Base-by-base conservation (phyloP, 2,329 filamentous ascomycete genomes). In the Cytospora paraplurivora region DNA sequence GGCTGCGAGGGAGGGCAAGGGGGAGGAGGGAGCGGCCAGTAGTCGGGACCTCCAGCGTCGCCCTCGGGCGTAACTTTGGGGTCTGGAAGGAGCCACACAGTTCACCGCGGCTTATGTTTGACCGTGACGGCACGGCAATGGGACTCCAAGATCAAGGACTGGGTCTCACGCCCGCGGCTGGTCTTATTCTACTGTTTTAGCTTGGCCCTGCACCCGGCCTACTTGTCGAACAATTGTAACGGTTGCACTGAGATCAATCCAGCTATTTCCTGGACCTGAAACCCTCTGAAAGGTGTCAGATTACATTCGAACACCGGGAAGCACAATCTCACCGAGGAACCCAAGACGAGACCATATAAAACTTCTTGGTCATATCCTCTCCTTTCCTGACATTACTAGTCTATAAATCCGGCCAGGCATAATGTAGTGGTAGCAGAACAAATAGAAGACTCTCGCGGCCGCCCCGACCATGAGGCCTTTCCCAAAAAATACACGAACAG, bases 311-410 rank as follows among this genome's bases (percentile, higher is more conserved):
- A 47, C n/a, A 21, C 6, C 44, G 21, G n/a, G n/a, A 47, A 11
- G 21, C 8, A 11, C n/a, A 4, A 11, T 12, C 44, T 21, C 41
- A 44, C 41, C 12, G 6, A 44, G 41, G 13, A 44, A n/a, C 6
- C 17, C 17, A 21, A 12, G 15, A 33, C 15, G 15, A 51, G 15
- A n/a, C 12, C 2, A 35, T 33, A 3, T 19, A 32, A n/a, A 12
- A 2, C 21, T 4, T 15, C 4, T 33, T 51, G 7, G 27, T 55
- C 34, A 65, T 44, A 59, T 55, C 38, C n/a, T 58, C 21, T 54
- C 38, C 56, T 57, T 59, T 57, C 15, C 52, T 63, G 52, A 38
- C 41, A 63, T 65, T 63, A 54, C 51, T 49, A 60, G 32, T 65
- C 60, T 65, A 65, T 63, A 21, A n/a, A 49, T 44, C 13, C 33